These are phyloP conservation scores for Silene vulgaris DNA, from an alignment of 179 eudicot species.

Conservation along the genomic window DNA sequence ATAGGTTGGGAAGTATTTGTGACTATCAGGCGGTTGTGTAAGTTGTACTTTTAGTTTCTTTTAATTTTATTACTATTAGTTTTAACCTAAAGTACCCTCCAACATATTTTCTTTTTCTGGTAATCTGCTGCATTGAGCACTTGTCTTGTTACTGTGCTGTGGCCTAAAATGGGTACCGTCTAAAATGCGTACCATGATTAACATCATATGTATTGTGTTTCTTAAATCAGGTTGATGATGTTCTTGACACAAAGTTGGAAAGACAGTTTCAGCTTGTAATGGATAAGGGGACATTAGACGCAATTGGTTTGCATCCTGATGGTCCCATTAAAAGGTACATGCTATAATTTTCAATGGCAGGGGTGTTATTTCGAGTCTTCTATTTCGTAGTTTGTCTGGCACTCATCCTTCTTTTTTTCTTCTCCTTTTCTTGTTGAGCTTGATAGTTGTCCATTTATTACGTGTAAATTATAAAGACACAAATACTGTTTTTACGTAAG, in stretches of 20 bases:
- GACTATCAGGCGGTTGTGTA: neutral
- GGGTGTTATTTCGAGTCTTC: neutral
- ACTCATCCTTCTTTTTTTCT: neutral
- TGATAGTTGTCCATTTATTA: neutral
- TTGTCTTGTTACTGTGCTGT: neutral
- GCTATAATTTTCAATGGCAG: neutral
- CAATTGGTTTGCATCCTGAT: conserved; percentile 96
- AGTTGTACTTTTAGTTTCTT: neutral
- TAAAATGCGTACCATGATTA: no score
- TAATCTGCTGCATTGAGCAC: neutral
- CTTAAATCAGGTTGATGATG: conserved; percentile 73
- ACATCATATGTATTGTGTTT: conserved; percentile 7
- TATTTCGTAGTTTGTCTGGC: neutral
- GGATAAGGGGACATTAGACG: conserved; percentile 94
- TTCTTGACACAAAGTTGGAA: conserved; percentile 78
- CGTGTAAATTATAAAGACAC: neutral
- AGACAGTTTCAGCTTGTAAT: conserved; percentile 61
- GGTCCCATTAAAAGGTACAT: conserved; percentile 76
- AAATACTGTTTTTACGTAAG: neutral
- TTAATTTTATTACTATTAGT: no score
- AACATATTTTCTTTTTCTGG: neutral
- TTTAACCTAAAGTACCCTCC: no score
- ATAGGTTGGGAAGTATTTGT: neutral
- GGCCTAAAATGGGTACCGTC: neutral
- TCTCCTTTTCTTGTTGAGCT: neutral